These are phyloP conservation scores for Sugiyamaella qingdaonensis DNA, from an alignment of 805 yeast species.

Conservation along the genomic window DNA sequence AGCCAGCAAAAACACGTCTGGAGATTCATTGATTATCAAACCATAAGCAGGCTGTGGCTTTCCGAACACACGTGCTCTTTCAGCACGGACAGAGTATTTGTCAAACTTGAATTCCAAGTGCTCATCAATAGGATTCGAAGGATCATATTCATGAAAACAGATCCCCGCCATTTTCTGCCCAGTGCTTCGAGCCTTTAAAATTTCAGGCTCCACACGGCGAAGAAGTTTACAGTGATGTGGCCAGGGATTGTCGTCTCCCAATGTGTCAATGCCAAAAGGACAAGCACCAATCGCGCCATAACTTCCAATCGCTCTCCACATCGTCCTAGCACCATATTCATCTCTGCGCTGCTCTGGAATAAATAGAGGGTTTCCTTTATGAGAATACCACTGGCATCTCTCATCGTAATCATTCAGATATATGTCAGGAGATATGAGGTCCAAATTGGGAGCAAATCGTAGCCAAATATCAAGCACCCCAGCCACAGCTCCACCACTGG, in stretches of 20 bases:
- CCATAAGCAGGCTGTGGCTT: constrained; percentile 18
- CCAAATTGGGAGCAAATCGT: constrained; percentile 9
- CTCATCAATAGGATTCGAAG: not conserved
- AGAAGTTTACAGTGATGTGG: constrained; percentile 14
- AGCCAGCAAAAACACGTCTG: constrained; percentile 8
- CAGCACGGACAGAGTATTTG: constrained; percentile 4
- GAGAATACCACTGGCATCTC: constrained; percentile 11
- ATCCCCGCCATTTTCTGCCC: constrained; percentile 12
- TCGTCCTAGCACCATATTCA: constrained; percentile 16
- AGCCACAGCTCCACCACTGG: constrained; percentile 18
- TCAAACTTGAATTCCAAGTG: constrained; percentile 6
- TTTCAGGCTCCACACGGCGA: constrained; percentile 7
- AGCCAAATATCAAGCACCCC: constrained; percentile 17
- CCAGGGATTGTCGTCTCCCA: constrained; percentile 12
- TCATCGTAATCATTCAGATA: constrained; percentile 16
- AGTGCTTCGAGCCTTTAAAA: constrained; percentile 15
- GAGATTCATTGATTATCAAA: constrained; percentile 12
- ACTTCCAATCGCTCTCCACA: constrained; percentile 13
- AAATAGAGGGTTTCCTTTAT: constrained; percentile 11
- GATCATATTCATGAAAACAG: constrained; percentile 12
- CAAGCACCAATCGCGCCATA: constrained; percentile 19
- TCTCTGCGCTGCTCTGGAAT: constrained; percentile 22
- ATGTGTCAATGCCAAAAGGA: constrained; percentile 20
- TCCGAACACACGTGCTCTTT: constrained; percentile 11
- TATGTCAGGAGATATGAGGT: constrained; percentile 17